These are phyloP conservation scores for Austroboletus eburneus DNA, from an alignment of 768 basidiomycete species.

Conservation along the genomic window DNA sequence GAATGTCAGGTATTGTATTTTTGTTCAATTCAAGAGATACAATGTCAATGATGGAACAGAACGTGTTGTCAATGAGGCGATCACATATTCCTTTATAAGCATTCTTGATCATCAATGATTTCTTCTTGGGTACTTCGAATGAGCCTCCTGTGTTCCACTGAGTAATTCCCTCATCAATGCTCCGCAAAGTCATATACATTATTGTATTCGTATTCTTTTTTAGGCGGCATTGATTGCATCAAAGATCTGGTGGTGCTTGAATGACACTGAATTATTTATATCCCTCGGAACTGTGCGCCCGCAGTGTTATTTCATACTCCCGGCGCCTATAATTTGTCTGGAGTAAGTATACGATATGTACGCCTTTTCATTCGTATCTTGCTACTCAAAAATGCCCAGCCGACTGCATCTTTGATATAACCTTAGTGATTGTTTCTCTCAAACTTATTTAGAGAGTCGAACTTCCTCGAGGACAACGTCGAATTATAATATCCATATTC, in stretches of 20 bases:
- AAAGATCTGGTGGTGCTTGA: neutral
- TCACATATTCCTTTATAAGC: neutral
- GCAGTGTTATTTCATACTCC: neutral
- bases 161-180: neutral
- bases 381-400: neutral
- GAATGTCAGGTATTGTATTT: too few species aligned
- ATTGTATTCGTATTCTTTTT: neutral
- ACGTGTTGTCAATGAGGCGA: neutral
- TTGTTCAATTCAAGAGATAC: too few species aligned
- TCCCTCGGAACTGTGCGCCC: neutral
- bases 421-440: neutral
- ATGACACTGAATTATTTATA: neutral
- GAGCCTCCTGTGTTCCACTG: neutral
- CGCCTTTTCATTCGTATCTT: neutral
- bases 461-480: constrained; percentile 12
- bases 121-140: neutral
- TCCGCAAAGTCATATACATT: neutral
- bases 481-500: constrained; percentile 16
- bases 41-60: too few species aligned
- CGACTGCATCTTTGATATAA: constrained; percentile 2
- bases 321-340: neutral
- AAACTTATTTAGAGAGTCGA: constrained; percentile 14
- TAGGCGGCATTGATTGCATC: neutral
- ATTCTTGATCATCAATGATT: neutral
- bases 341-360: neutral